Evolutionary conservation across 2,329 filamentous ascomycete genomes (phyloP).

Genomic region (Hymenotorrendiella dingleyae): DNA sequence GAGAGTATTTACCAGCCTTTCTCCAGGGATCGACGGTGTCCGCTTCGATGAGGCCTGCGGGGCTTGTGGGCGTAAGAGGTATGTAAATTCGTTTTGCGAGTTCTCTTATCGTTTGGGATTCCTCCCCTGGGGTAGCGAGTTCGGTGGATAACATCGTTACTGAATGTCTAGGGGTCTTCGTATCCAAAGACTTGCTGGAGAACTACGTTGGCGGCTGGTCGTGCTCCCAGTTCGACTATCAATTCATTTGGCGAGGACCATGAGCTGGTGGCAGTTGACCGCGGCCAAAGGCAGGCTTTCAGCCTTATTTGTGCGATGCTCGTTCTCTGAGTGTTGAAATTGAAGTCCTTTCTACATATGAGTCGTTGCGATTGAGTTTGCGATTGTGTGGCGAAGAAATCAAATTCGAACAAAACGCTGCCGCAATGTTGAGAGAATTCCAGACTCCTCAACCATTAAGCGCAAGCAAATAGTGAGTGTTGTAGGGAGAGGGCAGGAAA

Average conservation of each 20-base stretch:
- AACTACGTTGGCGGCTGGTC: no score
- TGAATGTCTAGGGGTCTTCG: no score
- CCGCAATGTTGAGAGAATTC: constrained; percentile 29
- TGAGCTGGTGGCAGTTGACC: neutral
- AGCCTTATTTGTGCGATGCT: neutral
- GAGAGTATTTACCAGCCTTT: constrained; percentile 76
- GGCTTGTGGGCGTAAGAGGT: constrained; percentile 53
- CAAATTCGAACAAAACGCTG: neutral
- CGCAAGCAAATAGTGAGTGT: constrained; percentile 26
- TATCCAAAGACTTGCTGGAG: no score
- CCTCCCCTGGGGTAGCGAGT: constrained; percentile 16
- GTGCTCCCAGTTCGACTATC: neutral
- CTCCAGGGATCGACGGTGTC: constrained; percentile 71
- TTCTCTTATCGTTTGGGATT: constrained; percentile 23
- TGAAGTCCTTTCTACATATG: constrained; percentile 10
- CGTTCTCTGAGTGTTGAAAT: neutral
- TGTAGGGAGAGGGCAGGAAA: constrained; percentile 12
- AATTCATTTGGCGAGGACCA: neutral
- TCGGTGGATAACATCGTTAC: constrained; percentile 14
- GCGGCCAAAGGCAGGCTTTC: neutral
- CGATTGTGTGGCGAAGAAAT: neutral
- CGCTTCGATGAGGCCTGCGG: constrained; percentile 56
- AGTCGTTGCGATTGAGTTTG: neutral
- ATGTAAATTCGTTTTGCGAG: constrained; percentile 48
- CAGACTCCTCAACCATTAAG: constrained; percentile 32